These are phyloP conservation scores for Selenicereus undatus DNA, from an alignment of 148 eudicot genomes.

Conservation along the genomic window DNA sequence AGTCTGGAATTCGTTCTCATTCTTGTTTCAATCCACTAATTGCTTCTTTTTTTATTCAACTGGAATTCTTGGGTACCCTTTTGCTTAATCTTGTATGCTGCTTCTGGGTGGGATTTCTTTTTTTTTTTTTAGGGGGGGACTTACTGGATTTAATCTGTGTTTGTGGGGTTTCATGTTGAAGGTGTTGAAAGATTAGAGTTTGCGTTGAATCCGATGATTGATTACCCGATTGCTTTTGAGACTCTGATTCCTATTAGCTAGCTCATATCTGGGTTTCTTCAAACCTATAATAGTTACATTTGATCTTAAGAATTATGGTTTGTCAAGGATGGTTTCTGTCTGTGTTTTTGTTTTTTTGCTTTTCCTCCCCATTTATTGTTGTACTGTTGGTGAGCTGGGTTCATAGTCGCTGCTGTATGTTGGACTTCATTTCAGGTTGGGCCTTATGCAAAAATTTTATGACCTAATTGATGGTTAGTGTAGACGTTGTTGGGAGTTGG, in stretches of 20 bases:
- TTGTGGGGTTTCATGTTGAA: background rate
- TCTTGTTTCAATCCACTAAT: background rate
- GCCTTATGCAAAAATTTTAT: background rate
- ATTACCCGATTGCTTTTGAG: slow-evolving; percentile 5
- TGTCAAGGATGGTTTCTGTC: background rate
- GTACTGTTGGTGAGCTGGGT: background rate
- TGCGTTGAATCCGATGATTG: slow-evolving; percentile 7
- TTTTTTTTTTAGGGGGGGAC: background rate
- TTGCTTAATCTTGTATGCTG: slow-evolving; percentile 4
- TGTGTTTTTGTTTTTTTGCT: background rate
- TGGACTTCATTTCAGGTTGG: background rate
- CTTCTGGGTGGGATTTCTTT: background rate
- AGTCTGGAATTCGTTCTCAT: slow-evolving; percentile 11
- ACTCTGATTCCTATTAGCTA: background rate
- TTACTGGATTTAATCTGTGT: slow-evolving; percentile 22
- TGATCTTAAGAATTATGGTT: background rate
- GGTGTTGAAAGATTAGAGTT: slow-evolving; percentile 10
- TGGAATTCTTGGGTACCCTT: background rate
- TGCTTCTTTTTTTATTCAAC: background rate
- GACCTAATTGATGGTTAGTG: background rate
- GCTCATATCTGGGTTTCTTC: background rate
- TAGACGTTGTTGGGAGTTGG: background rate
- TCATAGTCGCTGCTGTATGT: background rate
- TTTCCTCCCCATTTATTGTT: background rate
- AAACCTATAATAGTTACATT: background rate